phyloP scores from a whole-genome alignment of 768 basidiomycete genomes.

The Kwoniella europaea region DNA sequence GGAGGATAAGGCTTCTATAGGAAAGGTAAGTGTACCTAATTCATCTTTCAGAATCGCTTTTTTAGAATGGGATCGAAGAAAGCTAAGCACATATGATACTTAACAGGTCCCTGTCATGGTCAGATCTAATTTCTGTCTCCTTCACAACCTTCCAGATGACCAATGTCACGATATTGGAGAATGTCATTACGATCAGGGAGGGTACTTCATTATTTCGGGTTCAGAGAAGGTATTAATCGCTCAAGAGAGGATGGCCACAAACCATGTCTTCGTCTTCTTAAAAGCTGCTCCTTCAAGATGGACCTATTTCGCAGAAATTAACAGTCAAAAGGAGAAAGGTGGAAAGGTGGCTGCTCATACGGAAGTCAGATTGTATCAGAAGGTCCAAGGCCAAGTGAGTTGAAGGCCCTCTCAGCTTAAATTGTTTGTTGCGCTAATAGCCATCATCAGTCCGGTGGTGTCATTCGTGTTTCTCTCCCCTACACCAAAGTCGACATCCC shows the following conservation, averaged over 20 bases:
- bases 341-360: conserved; percentile 98
- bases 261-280: conserved; percentile 98
- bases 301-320: conserved; percentile 80
- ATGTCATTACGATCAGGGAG: conserved; percentile 96
- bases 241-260: conserved; percentile 98
- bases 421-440: not conserved
- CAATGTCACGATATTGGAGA: conserved; percentile 91
- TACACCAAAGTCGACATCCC: conserved; percentile 99
- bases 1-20: conserved; percentile 81
- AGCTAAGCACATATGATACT: not conserved
- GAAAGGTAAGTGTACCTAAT: conserved; percentile 42
- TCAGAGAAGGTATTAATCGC: conserved; percentile 99
- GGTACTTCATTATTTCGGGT: conserved; percentile 99
- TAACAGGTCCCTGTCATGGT: conserved; percentile 95
- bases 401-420: conserved; percentile 50
- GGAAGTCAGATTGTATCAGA: conserved; percentile 95
- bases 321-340: conserved; percentile 95
- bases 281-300: conserved; percentile 96
- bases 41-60: not conserved
- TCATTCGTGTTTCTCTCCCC: conserved; percentile 95
- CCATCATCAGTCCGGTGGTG: conserved; percentile 59
- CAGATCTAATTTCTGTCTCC: conserved; percentile 90
- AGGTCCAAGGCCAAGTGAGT: conserved; percentile 85
- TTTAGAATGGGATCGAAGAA: not conserved
- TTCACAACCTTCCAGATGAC: conserved; percentile 75